Conservation (phyloP, 2,329 filamentous ascomycete genomes). For the Escovopsis sp. region DNA sequence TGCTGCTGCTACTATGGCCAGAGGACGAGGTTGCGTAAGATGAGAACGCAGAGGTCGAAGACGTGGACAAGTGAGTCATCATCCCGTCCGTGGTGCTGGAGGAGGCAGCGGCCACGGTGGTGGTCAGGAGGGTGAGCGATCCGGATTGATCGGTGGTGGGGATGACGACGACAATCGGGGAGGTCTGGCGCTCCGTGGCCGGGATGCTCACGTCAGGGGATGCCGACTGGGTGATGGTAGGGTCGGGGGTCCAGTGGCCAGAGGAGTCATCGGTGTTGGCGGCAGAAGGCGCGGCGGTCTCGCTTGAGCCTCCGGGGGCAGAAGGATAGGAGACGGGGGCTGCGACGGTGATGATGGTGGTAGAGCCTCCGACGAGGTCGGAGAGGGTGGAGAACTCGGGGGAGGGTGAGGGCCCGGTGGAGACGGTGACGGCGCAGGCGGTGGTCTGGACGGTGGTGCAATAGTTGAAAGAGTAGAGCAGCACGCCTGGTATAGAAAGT, state of each 20-base stretch:
- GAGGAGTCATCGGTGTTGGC: background rate
- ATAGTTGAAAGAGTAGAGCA: slow-evolving; percentile 22
- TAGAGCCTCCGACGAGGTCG: background rate
- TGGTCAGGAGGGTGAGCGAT: slow-evolving; percentile 9
- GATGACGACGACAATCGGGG: slow-evolving; percentile 10
- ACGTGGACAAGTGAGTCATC: slow-evolving; percentile 7
- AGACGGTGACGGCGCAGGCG: slow-evolving; percentile 17
- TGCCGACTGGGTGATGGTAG: background rate
- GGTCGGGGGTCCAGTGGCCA: background rate
- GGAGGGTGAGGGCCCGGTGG: slow-evolving; percentile 11
- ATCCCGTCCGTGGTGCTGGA: slow-evolving; percentile 2
- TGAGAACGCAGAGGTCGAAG: too few relatives aligned
- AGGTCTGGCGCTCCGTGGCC: background rate
- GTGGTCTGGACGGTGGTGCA: slow-evolving; percentile 22
- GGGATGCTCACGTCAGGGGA: background rate
- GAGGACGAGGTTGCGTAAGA: too few relatives aligned
- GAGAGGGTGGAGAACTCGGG: slow-evolving; percentile 4
- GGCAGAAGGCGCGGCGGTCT: slow-evolving; percentile 1
- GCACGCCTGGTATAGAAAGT: slow-evolving; percentile 12
- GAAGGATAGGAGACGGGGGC: background rate
- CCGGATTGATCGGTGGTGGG: slow-evolving; percentile 9
- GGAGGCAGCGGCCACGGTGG: background rate
- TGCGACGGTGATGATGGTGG: background rate
- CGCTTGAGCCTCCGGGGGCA: background rate
- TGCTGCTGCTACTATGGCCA: slow-evolving; percentile 3